These are phyloP conservation scores for Phytophthora parvispora DNA, from an alignment of 352 stramenopile genomes.

Conservation along the genomic window DNA sequence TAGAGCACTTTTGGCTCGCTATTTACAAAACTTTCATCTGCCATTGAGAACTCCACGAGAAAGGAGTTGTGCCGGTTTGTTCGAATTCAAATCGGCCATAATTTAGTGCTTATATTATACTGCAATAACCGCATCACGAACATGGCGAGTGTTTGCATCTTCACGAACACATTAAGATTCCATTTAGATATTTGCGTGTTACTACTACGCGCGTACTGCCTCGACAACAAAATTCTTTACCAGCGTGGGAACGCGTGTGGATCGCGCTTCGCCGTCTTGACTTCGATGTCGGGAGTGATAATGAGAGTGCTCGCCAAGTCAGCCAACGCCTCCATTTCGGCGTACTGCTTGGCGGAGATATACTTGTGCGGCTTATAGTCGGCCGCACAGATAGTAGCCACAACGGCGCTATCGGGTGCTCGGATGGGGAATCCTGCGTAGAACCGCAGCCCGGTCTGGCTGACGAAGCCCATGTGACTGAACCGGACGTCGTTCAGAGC, in stretches of 20 bases:
- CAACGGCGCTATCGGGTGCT: conserved; percentile 55
- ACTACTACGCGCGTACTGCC: conserved; percentile 9
- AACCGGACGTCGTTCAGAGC: conserved; percentile 73
- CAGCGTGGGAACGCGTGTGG: conserved; percentile 16
- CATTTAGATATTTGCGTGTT: conserved; percentile 23
- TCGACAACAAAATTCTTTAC: conserved; percentile 10
- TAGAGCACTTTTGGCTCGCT: too few species aligned
- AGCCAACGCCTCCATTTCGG: conserved; percentile 72
- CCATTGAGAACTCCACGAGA: too few species aligned
- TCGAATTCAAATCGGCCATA: too few species aligned
- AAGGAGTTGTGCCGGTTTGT: too few species aligned
- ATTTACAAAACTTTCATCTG: too few species aligned
- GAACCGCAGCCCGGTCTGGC: conserved; percentile 62
- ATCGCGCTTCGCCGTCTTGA: conserved; percentile 18
- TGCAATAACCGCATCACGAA: too few species aligned
- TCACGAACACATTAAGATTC: conserved; percentile 11
- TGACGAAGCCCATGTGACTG: conserved; percentile 63
- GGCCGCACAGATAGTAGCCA: conserved; percentile 66
- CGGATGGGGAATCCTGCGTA: conserved; percentile 77
- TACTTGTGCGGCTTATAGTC: conserved; percentile 66
- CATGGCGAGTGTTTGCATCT: not conserved
- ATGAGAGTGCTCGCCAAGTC: conserved; percentile 58
- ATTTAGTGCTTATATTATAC: too few species aligned
- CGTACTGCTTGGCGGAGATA: conserved; percentile 80
- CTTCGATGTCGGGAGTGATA: conserved; percentile 32